Base-by-base conservation (phyloP, 768 basidiomycete genomes). In the Naganishia antarctica region DNA sequence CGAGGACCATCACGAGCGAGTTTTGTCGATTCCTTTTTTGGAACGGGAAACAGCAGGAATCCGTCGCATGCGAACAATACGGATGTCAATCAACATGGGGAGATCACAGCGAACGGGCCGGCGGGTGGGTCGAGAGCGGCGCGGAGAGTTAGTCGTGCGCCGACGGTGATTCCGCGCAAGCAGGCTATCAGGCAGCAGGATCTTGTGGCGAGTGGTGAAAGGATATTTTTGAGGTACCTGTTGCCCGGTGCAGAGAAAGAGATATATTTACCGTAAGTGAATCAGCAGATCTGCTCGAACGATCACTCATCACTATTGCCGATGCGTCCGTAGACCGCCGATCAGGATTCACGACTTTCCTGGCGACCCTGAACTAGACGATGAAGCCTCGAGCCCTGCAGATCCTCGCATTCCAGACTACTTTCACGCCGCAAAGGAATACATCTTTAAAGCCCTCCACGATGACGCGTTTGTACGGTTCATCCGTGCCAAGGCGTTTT, bases 351-450 rank as follows among this genome's bases (percentile, higher is more conserved):
- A 93, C 77, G 82, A 84, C 26, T 98, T 99, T 81, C 91, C 92
- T 2, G 28, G 60, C 18, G n/a, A 43, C 53, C 34, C 49, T 21
- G 25, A 70, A 70, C 0, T 32, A n/a, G 50, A 51, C 25, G n/a
- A 57, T 11, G 18, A 32, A 8, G 12, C 37, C 18, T n/a, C 23
- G 13, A 77, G 85, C 44, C 84, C 81, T 45, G 78, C 88, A 68
- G 84, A 94, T 82, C 94, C 93, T 0, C 87, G 91, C 68, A 80
- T 82, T 16, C 96, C 96, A 15, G 96, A 99, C 76, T 88, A 98
- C 81, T 98, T 96, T 81, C 91, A 98, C 75, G 81, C 86, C 0
- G 94, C 98, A 81, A 97, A 98, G 81, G 91, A 96, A 74, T 96
- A 94, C 74, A 90, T 91, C 74, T 94, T 92, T 83, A 84, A 89